phyloP scores from a whole-genome alignment of 805 yeast genomes.

The Scheffersomyces coipomensis region DNA sequence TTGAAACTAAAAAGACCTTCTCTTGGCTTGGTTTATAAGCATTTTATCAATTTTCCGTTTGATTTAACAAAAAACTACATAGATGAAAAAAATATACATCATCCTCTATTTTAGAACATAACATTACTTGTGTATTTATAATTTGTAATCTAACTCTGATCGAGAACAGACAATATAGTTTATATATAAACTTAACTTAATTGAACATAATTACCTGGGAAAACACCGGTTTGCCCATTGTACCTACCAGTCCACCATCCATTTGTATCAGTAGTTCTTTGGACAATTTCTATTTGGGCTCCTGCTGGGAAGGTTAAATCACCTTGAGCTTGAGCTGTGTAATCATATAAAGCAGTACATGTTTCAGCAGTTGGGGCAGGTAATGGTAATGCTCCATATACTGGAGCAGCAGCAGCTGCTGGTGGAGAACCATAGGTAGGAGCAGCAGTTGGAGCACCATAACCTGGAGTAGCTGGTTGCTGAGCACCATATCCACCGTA shows the following conservation, averaged over 20 bases:
- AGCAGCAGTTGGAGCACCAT: constrained; percentile 19
- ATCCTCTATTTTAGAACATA: neutral
- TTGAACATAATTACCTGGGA: constrained; percentile 96
- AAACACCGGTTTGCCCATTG: constrained; percentile 85
- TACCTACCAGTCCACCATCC: constrained; percentile 98
- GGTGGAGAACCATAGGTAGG: constrained; percentile 13
- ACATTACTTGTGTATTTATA: too few relatives aligned
- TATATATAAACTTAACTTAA: constrained; percentile 50
- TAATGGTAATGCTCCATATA: constrained; percentile 21
- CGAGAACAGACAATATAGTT: too few relatives aligned
- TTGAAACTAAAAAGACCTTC: constrained; percentile 8
- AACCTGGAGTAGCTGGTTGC: constrained; percentile 20
- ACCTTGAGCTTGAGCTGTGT: constrained; percentile 89
- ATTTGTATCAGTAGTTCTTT: constrained; percentile 77
- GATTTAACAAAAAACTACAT: neutral
- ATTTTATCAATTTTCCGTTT: neutral
- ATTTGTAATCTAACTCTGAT: too few relatives aligned
- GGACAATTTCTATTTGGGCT: constrained; percentile 76
- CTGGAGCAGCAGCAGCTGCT: constrained; percentile 30
- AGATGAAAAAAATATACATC: neutral
- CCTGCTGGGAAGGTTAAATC: constrained; percentile 89
- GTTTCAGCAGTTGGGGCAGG: constrained; percentile 47
- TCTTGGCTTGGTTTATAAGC: constrained; percentile 10
- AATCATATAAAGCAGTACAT: constrained; percentile 90
- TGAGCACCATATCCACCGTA: constrained; percentile 14